phyloP scores from a whole-genome alignment of 495 filamentous ascomycete species.

The Pseudevernia furfuracea region DNA sequence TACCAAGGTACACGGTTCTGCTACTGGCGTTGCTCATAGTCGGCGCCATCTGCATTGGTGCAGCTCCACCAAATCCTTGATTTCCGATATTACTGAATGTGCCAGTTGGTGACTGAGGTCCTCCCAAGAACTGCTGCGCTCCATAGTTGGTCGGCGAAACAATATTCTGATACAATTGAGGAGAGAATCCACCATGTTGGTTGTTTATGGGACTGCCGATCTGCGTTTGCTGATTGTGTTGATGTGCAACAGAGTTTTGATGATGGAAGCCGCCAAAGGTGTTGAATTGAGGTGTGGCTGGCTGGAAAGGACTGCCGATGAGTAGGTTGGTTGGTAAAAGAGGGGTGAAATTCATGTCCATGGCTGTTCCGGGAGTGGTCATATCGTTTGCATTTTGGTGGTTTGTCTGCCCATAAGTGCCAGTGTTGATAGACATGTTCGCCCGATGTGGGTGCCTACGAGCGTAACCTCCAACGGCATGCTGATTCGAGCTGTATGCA shows the following conservation, averaged over 20 bases:
- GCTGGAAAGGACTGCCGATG: slow-evolving; percentile 92
- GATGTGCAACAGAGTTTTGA: slow-evolving; percentile 51
- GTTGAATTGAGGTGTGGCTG: slow-evolving; percentile 87
- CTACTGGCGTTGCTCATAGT: slow-evolving; percentile 84
- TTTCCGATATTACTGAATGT: slow-evolving; percentile 55
- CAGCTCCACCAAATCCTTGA: slow-evolving; percentile 53
- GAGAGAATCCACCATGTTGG: slow-evolving; percentile 56
- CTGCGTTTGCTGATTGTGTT: slow-evolving; percentile 49
- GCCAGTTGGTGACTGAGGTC: slow-evolving; percentile 79
- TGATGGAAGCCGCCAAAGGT: slow-evolving; percentile 71
- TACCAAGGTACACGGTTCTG: slow-evolving; percentile 92
- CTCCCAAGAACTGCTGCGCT: slow-evolving; percentile 61
- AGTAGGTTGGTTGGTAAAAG: slow-evolving; percentile 89
- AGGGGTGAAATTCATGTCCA: slow-evolving; percentile 97
- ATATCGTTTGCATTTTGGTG: slow-evolving; percentile 60
- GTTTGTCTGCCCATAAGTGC: slow-evolving; percentile 43
- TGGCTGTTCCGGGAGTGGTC: slow-evolving; percentile 77
- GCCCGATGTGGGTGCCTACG: slow-evolving; percentile 74
- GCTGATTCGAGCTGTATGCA: slow-evolving; percentile 73
- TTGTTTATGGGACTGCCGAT: slow-evolving; percentile 55
- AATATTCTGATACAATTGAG: slow-evolving; percentile 68
- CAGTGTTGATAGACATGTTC: slow-evolving; percentile 90
- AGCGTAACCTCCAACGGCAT: slow-evolving; percentile 60
- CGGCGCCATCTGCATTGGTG: slow-evolving; percentile 65
- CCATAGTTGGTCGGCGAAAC: slow-evolving; percentile 69